Conservation (phyloP, 345 rosid species). For the Heritiera fomes region DNA sequence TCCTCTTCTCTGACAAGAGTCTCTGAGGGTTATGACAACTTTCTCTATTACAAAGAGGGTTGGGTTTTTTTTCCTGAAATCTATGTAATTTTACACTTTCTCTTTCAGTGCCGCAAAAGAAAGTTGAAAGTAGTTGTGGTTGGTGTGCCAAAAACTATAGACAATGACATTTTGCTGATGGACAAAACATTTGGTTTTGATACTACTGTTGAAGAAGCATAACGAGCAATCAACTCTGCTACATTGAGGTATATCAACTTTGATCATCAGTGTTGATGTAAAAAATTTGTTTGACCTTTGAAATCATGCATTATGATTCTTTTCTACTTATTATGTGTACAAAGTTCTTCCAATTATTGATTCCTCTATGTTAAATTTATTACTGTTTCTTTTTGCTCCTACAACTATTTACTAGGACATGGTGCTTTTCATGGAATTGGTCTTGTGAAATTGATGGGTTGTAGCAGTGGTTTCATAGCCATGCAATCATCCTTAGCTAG, state of each 20-base stretch:
- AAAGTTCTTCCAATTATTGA: conserved; percentile 16
- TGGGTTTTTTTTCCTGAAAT: neutral
- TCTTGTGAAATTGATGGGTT: conserved; percentile 96
- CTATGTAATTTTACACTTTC: neutral
- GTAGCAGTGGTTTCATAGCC: conserved; percentile 94
- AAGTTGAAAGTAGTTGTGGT: conserved; percentile 77
- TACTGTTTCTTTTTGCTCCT: conserved; percentile 1
- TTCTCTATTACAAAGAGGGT: neutral
- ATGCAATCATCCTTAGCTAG: conserved; percentile 98
- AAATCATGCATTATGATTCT: conserved; percentile 15
- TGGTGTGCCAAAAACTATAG: conserved; percentile 98
- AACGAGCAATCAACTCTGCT: conserved; percentile 93
- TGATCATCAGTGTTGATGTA: neutral
- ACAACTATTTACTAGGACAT: conserved; percentile 53
- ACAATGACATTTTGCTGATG: conserved; percentile 93
- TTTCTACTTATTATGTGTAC: neutral
- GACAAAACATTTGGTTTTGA: conserved; percentile 98
- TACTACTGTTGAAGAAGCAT: conserved; percentile 98
- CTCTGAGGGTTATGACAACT: neutral
- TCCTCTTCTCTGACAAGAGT: conserved; percentile 5
- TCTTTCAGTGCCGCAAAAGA: conserved; percentile 73
- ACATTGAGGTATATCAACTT: conserved; percentile 74
- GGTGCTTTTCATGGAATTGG: conserved; percentile 98
- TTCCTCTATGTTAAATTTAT: conserved; percentile 5
- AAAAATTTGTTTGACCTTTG: neutral